These are phyloP conservation scores for Phylloporus arenicola DNA, from an alignment of 768 basidiomycete species.

Conservation along the genomic window DNA sequence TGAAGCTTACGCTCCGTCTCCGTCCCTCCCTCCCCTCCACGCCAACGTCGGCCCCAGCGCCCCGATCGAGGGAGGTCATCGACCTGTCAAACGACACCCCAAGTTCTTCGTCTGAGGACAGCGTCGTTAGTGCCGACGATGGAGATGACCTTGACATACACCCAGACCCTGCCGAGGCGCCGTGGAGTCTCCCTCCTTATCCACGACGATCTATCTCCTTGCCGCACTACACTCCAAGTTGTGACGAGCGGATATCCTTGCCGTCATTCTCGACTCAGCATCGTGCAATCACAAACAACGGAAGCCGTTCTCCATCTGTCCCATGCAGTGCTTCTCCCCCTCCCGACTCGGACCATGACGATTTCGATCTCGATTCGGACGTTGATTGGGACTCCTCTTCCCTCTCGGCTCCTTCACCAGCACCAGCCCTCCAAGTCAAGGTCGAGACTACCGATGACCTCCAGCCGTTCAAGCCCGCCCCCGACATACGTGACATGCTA, in stretches of 20 bases:
- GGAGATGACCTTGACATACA: conserved; percentile 18
- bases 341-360: conserved; percentile 51
- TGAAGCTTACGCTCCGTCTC: conserved; percentile 65
- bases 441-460: conserved; percentile 25
- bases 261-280: conserved; percentile 24
- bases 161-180: conserved; percentile 28
- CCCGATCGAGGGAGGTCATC: conserved; percentile 28
- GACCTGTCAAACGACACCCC: conserved; percentile 38
- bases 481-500: conserved; percentile 58
- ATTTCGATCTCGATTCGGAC: conserved; percentile 52
- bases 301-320: conserved; percentile 56
- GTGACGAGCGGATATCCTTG: conserved; percentile 31
- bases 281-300: conserved; percentile 17
- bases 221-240: conserved; percentile 48
- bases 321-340: conserved; percentile 62
- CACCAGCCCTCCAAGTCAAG: conserved; percentile 13
- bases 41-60: conserved; percentile 1
- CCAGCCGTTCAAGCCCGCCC: conserved; percentile 47
- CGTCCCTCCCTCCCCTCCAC: conserved; percentile 32
- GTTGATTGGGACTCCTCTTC: conserved; percentile 56
- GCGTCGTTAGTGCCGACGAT: conserved; percentile 20
- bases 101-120: conserved; percentile 36
- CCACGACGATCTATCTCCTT: conserved; percentile 55
- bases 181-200: conserved; percentile 51
- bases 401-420: conserved; percentile 19